A percentile compares a stretch with the other conserved stretches of the same genome.
Evolutionary conservation across 176 grass and related monocot species (phyloP).

Genomic region (Musa schizocarpa): DNA sequence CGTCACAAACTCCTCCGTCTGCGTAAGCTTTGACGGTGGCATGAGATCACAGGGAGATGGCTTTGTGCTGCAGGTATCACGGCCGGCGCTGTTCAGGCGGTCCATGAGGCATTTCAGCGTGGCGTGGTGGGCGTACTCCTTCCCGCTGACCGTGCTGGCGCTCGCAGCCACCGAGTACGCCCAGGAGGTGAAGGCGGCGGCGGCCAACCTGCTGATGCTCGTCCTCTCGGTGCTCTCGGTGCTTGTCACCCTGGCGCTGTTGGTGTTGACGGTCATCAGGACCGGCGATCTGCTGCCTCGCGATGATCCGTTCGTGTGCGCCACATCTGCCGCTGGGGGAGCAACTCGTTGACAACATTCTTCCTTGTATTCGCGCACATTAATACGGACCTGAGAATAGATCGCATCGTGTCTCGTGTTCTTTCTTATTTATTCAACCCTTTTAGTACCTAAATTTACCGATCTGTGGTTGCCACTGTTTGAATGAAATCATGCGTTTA

Average conservation of each 20-base stretch:
- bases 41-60: too few species aligned
- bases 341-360: too few species aligned
- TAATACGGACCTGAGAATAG: too few species aligned
- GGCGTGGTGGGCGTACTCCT: slow-evolving; percentile 81
- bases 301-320: neutral
- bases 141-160: slow-evolving; percentile 50
- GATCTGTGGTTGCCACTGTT: too few species aligned
- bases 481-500: too few species aligned
- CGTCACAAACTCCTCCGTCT: too few species aligned
- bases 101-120: slow-evolving; percentile 35
- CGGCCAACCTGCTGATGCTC: neutral
- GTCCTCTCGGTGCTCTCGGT: slow-evolving; percentile 2
- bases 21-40: too few species aligned
- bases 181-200: slow-evolving; percentile 21
- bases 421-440: too few species aligned
- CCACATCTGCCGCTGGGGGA: too few species aligned
- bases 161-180: slow-evolving; percentile 46
- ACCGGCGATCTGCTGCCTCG: neutral
- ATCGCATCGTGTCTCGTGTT: too few species aligned
- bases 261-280: neutral
- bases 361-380: too few species aligned
- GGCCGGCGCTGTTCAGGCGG: slow-evolving; percentile 36
- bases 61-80: slow-evolving; percentile 12
- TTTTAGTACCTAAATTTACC: too few species aligned
- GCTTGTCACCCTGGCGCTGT: slow-evolving; percentile 3